phyloP scores from a whole-genome alignment of 108 stramenopile species.

The Aureococcus anophagefferens region DNA sequence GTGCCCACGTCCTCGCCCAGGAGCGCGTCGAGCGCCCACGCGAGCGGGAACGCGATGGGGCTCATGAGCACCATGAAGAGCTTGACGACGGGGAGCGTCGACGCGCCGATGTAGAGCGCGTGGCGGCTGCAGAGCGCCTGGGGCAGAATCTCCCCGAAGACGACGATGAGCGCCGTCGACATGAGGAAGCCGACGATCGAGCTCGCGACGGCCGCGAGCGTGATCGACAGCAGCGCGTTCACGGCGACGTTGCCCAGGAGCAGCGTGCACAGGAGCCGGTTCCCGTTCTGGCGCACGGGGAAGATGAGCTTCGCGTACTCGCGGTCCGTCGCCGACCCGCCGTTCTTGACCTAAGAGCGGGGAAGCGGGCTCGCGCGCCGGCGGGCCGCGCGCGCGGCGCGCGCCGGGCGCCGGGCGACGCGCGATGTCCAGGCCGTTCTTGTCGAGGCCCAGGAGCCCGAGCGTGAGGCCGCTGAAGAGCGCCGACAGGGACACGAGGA shows the following conservation, averaged over 20 bases:
- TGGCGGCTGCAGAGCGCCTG: slow-evolving; percentile 87
- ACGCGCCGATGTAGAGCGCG: slow-evolving; percentile 75
- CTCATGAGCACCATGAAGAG: slow-evolving; percentile 61
- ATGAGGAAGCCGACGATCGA: slow-evolving; percentile 77
- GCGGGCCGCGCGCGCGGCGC: too few relatives aligned
- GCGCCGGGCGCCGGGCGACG: too few relatives aligned
- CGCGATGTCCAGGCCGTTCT: slow-evolving; percentile 90
- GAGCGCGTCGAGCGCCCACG: slow-evolving; percentile 50
- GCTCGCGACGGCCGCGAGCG: slow-evolving; percentile 70
- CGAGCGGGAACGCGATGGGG: slow-evolving; percentile 66
- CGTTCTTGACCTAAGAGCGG: neutral
- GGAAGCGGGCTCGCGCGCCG: too few relatives aligned
- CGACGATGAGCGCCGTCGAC: slow-evolving; percentile 70
- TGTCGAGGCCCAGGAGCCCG: slow-evolving; percentile 90
- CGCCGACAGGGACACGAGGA: slow-evolving; percentile 51
- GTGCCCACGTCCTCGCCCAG: slow-evolving; percentile 87
- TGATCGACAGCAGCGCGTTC: slow-evolving; percentile 84
- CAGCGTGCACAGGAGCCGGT: slow-evolving; percentile 89
- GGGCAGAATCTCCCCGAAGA: slow-evolving; percentile 96
- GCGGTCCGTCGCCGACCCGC: neutral
- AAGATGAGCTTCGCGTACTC: too few relatives aligned
- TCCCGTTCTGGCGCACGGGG: slow-evolving; percentile 70
- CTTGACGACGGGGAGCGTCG: slow-evolving; percentile 69
- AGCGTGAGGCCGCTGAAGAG: slow-evolving; percentile 82
- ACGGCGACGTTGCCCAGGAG: slow-evolving; percentile 93